These are phyloP conservation scores for Ophiognomonia clavigignenti-juglandacearum DNA, from an alignment of 2,329 filamentous ascomycete genomes.

Conservation along the genomic window DNA sequence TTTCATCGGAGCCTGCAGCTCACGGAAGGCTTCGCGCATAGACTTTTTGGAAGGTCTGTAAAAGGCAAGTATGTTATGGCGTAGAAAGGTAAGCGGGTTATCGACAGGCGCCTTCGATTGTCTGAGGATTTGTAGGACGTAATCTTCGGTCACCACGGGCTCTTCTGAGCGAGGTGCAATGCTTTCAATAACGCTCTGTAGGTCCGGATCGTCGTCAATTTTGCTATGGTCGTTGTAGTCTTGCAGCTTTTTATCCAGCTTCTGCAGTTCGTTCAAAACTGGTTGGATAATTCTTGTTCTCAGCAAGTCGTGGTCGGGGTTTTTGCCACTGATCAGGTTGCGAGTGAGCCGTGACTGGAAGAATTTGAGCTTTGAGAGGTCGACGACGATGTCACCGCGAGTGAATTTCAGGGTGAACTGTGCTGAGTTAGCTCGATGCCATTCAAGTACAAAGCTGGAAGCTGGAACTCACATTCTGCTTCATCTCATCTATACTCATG, in stretches of 20 bases:
- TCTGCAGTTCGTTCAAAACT: constrained; percentile 16
- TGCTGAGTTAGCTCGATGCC: constrained; percentile 23
- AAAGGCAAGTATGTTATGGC: constrained; percentile 12
- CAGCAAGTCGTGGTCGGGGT: constrained; percentile 1
- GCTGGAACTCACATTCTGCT: constrained; percentile 54
- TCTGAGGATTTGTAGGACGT: constrained; percentile 14
- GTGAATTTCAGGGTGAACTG: constrained; percentile 86
- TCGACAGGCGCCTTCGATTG: constrained; percentile 13
- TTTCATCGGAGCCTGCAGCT: constrained; percentile 4
- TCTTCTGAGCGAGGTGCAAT: background rate
- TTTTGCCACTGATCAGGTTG: constrained; percentile 6
- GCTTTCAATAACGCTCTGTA: background rate
- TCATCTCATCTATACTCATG: constrained; percentile 65
- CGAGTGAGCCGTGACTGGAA: constrained; percentile 48
- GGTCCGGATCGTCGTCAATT: background rate
- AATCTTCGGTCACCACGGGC: background rate
- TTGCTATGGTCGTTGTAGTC: background rate
- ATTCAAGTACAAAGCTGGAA: background rate
- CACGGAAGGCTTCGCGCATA: constrained; percentile 1
- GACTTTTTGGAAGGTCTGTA: constrained; percentile 1
- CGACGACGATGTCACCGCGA: constrained; percentile 81
- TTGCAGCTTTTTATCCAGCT: constrained; percentile 3
- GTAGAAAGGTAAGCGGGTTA: constrained; percentile 11
- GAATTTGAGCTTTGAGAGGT: constrained; percentile 72
- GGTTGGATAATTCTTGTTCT: constrained; percentile 17